Evolutionary conservation across 2,329 filamentous ascomycete genomes (phyloP).

Genomic region (Xylariaceae sp.): DNA sequence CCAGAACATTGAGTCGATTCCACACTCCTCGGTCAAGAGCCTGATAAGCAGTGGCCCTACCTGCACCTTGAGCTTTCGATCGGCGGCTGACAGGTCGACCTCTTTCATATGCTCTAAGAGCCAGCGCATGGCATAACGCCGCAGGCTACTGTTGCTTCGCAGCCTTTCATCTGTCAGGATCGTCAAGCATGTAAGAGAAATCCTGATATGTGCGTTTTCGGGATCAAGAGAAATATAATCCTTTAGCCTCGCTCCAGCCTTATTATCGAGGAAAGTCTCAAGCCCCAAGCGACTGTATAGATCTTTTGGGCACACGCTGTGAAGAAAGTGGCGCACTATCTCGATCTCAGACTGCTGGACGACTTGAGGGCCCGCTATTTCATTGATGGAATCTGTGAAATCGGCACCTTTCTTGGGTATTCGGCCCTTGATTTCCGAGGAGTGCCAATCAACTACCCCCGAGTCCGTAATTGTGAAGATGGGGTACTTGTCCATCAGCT

Average conservation of each 20-base stretch:
- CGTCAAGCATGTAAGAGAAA: slow-evolving; percentile 19
- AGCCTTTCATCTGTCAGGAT: slow-evolving; percentile 20
- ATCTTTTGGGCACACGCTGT: slow-evolving; percentile 24
- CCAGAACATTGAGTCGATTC: slow-evolving; percentile 25
- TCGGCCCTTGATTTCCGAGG: slow-evolving; percentile 18
- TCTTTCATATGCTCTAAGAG: slow-evolving; percentile 20
- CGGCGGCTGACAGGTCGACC: slow-evolving; percentile 21
- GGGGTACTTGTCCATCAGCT: slow-evolving; percentile 22
- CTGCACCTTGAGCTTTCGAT: slow-evolving; percentile 20
- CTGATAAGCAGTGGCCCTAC: slow-evolving; percentile 21
- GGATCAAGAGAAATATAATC: slow-evolving; percentile 25
- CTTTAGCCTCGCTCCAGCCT: slow-evolving; percentile 20
- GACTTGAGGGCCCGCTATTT: slow-evolving; percentile 11
- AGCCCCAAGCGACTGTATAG: slow-evolving; percentile 27
- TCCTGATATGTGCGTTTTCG: slow-evolving; percentile 24
- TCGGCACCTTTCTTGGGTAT: slow-evolving; percentile 15
- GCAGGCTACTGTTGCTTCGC: slow-evolving; percentile 12
- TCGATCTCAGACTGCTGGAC: slow-evolving; percentile 23
- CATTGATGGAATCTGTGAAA: background rate
- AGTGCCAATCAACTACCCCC: slow-evolving; percentile 20
- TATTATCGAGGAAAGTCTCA: slow-evolving; percentile 25
- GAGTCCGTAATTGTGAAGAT: slow-evolving; percentile 22
- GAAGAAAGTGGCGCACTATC: slow-evolving; percentile 26
- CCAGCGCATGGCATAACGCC: slow-evolving; percentile 21
- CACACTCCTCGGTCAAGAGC: slow-evolving; percentile 20